Evolutionary conservation across 371 early-diverging fungal genomes (phyloP).

Genomic region (Mucor lusitanicus): DNA sequence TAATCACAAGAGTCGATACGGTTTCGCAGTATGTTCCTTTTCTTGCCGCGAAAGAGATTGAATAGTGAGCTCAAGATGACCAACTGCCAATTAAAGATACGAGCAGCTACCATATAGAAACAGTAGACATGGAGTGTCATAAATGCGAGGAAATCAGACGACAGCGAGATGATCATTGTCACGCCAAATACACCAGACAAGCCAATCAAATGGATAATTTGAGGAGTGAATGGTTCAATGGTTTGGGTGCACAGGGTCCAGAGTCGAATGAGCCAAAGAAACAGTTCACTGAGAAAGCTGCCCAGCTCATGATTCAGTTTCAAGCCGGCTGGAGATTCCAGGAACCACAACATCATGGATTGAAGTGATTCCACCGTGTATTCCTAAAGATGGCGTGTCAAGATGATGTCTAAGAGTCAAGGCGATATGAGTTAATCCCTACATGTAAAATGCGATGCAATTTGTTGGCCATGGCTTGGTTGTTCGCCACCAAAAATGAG

Average conservation of each 20-base stretch:
- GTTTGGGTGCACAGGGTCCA: conserved; percentile 75
- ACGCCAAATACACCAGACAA: conserved; percentile 82
- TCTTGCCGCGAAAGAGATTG: conserved; percentile 93
- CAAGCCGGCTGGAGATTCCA: conserved; percentile 93
- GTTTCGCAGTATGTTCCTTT: conserved; percentile 85
- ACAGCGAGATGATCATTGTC: conserved; percentile 80
- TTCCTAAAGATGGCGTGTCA: conserved; percentile 29
- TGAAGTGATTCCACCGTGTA: conserved; percentile 70
- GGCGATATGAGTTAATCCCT: conserved; percentile 8
- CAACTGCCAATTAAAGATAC: conserved; percentile 92
- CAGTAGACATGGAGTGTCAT: conserved; percentile 89
- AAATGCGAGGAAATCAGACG: conserved; percentile 82
- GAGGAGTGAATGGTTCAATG: conserved; percentile 63
- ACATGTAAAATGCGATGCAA: conserved; percentile 61
- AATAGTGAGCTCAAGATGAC: conserved; percentile 82
- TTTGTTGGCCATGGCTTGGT: conserved; percentile 55
- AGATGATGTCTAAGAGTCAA: too few relatives aligned
- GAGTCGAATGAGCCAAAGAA: conserved; percentile 86
- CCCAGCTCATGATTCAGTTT: conserved; percentile 93
- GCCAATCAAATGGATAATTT: conserved; percentile 74
- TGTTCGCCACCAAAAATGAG: conserved; percentile 67
- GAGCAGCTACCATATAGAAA: conserved; percentile 91
- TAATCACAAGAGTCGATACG: conserved; percentile 96
- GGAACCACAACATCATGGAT: conserved; percentile 86
- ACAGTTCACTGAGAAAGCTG: conserved; percentile 90